These are phyloP conservation scores for Obba rivulosa DNA, from an alignment of 768 basidiomycete genomes.

Conservation along the genomic window DNA sequence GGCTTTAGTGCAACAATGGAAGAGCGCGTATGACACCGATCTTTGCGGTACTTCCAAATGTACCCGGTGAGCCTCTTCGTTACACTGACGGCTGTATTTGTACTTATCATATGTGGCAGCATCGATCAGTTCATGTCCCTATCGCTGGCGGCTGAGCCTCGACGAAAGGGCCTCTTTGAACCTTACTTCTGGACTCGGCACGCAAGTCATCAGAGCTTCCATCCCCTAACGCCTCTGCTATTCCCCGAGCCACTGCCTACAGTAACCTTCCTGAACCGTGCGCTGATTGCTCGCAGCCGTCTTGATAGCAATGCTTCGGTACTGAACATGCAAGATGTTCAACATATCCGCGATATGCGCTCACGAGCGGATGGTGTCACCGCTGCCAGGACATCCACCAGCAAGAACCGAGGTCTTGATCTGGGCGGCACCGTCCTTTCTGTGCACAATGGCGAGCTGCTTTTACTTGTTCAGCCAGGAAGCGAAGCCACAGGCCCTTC, in stretches of 20 bases:
- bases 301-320: constrained; percentile 54
- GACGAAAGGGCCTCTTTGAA: constrained; percentile 69
- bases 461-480: constrained; percentile 59
- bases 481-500: constrained; percentile 36
- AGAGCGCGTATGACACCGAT: constrained; percentile 35
- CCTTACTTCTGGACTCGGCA: constrained; percentile 68
- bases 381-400: constrained; percentile 4
- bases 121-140: constrained; percentile 76
- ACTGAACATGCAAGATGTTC: constrained; percentile 50
- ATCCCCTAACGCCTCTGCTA: constrained; percentile 58
- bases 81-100: background rate
- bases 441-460: constrained; percentile 68
- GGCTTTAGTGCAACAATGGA: constrained; percentile 55
- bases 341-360: constrained; percentile 51
- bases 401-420: constrained; percentile 23
- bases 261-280: constrained; percentile 62
- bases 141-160: constrained; percentile 70
- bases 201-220: constrained; percentile 30
- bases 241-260: constrained; percentile 74
- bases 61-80: constrained; percentile 43
- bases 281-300: constrained; percentile 57
- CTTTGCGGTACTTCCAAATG: constrained; percentile 50
- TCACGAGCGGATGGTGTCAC: constrained; percentile 29
- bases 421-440: constrained; percentile 67
- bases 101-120: constrained; percentile 26